Evolutionary conservation across 306 rosid species (phyloP).

Genomic region (Rubus idaeus): DNA sequence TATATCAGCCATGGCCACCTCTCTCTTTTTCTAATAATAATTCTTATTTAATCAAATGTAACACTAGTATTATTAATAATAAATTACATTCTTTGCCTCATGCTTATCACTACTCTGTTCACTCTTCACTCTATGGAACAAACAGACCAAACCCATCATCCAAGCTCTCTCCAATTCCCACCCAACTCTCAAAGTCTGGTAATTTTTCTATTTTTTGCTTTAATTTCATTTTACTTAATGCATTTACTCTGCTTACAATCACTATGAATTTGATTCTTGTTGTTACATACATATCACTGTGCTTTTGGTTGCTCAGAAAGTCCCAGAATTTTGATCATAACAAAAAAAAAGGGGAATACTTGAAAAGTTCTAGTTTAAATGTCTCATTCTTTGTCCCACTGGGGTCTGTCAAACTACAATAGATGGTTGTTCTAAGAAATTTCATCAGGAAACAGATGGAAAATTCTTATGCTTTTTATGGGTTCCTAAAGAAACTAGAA

Average conservation of each 20-base stretch:
- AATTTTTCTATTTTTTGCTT: constrained; percentile 6
- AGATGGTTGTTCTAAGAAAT: not conserved
- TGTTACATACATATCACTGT: not conserved
- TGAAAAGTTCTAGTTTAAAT: not conserved
- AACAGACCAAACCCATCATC: constrained; percentile 24
- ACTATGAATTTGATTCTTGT: constrained; percentile 3
- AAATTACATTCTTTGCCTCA: constrained; percentile 32
- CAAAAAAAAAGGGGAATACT: not conserved
- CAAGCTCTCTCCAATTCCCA: constrained; percentile 35
- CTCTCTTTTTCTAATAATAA: constrained; percentile 18
- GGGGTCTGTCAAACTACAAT: not conserved
- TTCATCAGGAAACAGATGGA: not conserved
- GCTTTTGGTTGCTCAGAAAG: not conserved
- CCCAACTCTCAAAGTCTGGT: constrained; percentile 58
- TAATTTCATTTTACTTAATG: not conserved
- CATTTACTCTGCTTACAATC: not conserved
- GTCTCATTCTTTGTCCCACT: not conserved
- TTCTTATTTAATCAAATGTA: constrained; percentile 9
- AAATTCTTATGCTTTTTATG: not conserved
- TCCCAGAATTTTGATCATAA: not conserved
- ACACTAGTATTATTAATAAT: constrained; percentile 26
- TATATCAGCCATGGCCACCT: constrained; percentile 54
- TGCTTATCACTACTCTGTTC: constrained; percentile 34
- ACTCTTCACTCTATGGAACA: constrained; percentile 26
- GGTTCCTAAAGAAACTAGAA: not conserved